phyloP scores from a whole-genome alignment of 768 basidiomycete genomes.

The Russula lepida region DNA sequence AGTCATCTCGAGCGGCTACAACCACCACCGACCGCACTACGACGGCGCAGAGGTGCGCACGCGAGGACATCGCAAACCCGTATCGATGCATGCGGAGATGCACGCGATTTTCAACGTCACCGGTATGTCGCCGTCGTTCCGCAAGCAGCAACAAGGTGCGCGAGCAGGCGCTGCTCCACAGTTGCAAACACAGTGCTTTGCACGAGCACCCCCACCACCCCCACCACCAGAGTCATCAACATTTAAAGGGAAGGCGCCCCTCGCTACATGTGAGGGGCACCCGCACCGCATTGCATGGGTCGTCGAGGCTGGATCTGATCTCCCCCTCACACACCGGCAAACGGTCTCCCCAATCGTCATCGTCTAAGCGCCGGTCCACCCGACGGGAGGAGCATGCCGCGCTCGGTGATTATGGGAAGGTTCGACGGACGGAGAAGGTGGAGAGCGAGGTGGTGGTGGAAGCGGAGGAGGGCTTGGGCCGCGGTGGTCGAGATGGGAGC shows the following conservation, averaged over 20 bases:
- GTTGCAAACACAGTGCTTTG: conserved; percentile 11
- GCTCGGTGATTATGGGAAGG: conserved; percentile 9
- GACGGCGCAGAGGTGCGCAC: conserved; percentile 36
- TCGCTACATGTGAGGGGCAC: conserved; percentile 20
- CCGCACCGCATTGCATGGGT: not conserved
- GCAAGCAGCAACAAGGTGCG: conserved; percentile 39
- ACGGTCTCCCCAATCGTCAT: not conserved
- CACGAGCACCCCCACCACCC: conserved; percentile 16
- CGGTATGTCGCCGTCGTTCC: conserved; percentile 43
- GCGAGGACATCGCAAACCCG: conserved; percentile 35
- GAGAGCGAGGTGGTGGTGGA: no score
- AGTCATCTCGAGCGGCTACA: conserved; percentile 43
- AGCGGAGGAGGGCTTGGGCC: not conserved
- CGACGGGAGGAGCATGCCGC: not conserved
- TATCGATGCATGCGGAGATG: conserved; percentile 58
- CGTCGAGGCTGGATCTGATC: not conserved
- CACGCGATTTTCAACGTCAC: conserved; percentile 47
- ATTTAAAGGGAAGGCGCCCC: conserved; percentile 20
- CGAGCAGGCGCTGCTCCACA: conserved; percentile 24
- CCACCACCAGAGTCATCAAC: conserved; percentile 6
- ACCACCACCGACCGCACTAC: conserved; percentile 48
- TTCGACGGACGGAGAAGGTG: not conserved
- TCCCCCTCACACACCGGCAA: not conserved
- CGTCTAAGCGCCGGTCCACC: not conserved
- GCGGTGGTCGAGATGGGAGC: not conserved